phyloP scores from a whole-genome alignment of 352 stramenopile genomes.

The Phytophthora kernoviae region DNA sequence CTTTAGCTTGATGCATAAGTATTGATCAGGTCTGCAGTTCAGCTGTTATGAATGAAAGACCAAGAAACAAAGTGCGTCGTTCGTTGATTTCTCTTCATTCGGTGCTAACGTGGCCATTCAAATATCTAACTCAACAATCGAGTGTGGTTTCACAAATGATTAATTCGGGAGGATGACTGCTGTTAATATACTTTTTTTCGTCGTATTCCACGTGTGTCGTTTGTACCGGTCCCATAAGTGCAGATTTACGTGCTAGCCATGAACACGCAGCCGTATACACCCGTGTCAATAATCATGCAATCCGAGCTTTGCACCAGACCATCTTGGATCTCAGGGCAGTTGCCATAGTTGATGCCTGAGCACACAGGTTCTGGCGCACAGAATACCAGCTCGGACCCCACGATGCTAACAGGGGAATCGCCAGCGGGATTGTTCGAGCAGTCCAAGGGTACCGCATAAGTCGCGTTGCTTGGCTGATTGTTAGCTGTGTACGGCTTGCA shows the following conservation, averaged over 20 bases:
- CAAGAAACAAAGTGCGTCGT: neutral
- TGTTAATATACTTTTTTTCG: too few relatives aligned
- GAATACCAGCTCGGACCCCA: constrained; percentile 16
- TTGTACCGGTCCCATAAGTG: too few relatives aligned
- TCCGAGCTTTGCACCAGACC: constrained; percentile 31
- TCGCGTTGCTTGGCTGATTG: constrained; percentile 26
- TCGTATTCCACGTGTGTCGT: too few relatives aligned
- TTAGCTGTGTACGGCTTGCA: constrained; percentile 42
- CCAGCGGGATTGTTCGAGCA: constrained; percentile 36
- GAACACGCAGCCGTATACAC: constrained; percentile 46
- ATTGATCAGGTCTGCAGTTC: constrained; percentile 9
- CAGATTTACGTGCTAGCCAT: constrained; percentile 29
- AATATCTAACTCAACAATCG: too few relatives aligned
- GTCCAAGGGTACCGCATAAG: constrained; percentile 28
- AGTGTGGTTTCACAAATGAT: too few relatives aligned
- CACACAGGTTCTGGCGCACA: constrained; percentile 35
- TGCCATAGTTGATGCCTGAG: constrained; percentile 36
- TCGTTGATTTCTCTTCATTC: neutral
- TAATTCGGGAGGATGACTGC: too few relatives aligned
- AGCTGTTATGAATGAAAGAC: constrained; percentile 4
- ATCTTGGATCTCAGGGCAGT: constrained; percentile 38
- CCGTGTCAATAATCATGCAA: constrained; percentile 34
- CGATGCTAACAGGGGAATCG: constrained; percentile 33
- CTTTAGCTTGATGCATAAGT: constrained; percentile 11
- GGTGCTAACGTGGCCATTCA: too few relatives aligned